Conservation (phyloP, 306 rosid genomes). For the Rosa lucieae region DNA sequence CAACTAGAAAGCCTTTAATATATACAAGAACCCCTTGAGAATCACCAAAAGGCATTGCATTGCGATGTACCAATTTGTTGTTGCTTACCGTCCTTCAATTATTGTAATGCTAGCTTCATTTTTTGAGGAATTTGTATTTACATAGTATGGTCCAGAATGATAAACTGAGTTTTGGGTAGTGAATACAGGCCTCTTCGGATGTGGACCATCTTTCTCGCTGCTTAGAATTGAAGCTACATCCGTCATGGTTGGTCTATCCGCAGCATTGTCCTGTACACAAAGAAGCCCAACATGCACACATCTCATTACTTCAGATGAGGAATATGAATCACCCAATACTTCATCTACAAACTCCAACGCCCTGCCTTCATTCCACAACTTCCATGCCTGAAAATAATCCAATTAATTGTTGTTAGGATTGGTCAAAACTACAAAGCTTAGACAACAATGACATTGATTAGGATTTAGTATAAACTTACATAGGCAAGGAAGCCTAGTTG, state of each 20-base stretch:
- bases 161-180: not conserved
- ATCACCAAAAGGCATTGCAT: too few species aligned
- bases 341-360: constrained; percentile 16
- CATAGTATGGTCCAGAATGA: not conserved
- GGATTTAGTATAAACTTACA: constrained; percentile 15
- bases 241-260: constrained; percentile 26
- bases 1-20: too few species aligned
- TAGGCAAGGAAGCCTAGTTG: constrained; percentile 27
- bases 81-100: constrained; percentile 12
- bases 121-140: not conserved
- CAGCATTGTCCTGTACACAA: constrained; percentile 25
- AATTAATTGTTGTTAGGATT: not conserved
- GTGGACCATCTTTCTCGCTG: constrained; percentile 17
- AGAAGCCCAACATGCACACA: constrained; percentile 25
- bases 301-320: not conserved
- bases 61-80: too few species aligned
- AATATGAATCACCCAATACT: not conserved
- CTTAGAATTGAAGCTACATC: constrained; percentile 19
- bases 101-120: constrained; percentile 17
- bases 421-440: too few species aligned
- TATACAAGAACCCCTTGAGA: too few species aligned
- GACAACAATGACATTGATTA: not conserved
- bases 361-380: constrained; percentile 15
- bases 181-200: constrained; percentile 26
- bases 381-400: constrained; percentile 2